Percentiles rank a stretch among this genome's conserved stretches.
Conservation (phyloP, 78 protist species). For the Parvularia atlantis region DNA sequence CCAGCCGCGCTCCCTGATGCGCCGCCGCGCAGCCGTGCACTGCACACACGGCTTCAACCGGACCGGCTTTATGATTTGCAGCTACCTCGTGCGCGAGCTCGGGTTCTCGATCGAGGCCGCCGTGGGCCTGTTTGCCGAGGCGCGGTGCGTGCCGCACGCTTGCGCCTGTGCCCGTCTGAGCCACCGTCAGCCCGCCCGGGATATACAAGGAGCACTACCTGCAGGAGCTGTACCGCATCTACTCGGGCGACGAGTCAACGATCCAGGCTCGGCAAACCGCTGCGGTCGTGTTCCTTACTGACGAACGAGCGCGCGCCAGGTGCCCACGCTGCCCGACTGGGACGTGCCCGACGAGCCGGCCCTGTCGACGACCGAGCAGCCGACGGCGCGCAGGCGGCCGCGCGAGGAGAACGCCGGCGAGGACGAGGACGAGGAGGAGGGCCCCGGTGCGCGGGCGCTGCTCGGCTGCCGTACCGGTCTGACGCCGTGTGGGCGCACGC, state of each 20-base stretch:
- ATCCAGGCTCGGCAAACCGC: background rate
- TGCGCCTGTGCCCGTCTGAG: background rate
- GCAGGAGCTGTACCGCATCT: slow-evolving; percentile 1
- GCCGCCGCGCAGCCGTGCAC: slow-evolving; percentile 6
- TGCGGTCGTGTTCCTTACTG: background rate
- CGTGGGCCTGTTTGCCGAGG: background rate
- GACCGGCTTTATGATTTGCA: slow-evolving; percentile 13
- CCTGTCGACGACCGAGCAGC: background rate
- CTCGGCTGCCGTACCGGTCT: too few relatives aligned
- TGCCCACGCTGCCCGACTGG: background rate
- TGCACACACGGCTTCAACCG: slow-evolving; percentile 43
- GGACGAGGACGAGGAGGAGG: too few relatives aligned
- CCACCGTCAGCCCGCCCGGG: slow-evolving; percentile 5
- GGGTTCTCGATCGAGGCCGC: background rate
- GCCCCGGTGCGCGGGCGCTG: too few relatives aligned
- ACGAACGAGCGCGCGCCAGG: background rate
- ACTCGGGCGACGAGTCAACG: background rate
- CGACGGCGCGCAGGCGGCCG: too few relatives aligned
- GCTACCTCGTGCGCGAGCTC: background rate
- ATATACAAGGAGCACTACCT: slow-evolving; percentile 12
- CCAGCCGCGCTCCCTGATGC: background rate
- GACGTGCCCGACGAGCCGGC: background rate
- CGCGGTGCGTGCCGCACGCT: background rate
- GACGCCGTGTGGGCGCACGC: too few relatives aligned
- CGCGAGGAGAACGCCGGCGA: too few relatives aligned